A percentile compares a stretch with the other conserved stretches of the same genome.
Conservation (phyloP, 441 rosid genomes). For the Bruguiera hainesii region DNA sequence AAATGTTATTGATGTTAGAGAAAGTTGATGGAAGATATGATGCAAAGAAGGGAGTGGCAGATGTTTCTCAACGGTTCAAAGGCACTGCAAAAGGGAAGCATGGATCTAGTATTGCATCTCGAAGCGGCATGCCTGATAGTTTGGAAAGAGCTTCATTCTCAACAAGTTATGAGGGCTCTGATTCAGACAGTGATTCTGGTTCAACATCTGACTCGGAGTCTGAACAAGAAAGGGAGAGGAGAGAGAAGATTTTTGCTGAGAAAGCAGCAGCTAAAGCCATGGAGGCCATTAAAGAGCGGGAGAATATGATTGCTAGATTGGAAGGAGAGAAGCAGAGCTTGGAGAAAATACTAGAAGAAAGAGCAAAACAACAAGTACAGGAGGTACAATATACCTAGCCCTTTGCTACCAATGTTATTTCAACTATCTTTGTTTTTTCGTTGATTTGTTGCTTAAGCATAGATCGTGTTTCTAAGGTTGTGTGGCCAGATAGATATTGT, state of each 20-base stretch:
- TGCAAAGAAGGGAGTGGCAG: slow-evolving; percentile 31
- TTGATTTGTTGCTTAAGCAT: not conserved
- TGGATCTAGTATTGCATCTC: slow-evolving; percentile 29
- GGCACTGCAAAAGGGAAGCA: slow-evolving; percentile 36
- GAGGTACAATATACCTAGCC: slow-evolving; percentile 49
- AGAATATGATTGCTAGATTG: slow-evolving; percentile 81
- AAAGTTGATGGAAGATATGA: slow-evolving; percentile 29
- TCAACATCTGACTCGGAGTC: slow-evolving; percentile 78
- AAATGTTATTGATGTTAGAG: slow-evolving; percentile 23
- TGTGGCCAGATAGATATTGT: too few relatives aligned
- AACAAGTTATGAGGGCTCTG: slow-evolving; percentile 44
- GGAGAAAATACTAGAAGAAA: slow-evolving; percentile 94
- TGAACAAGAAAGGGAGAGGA: slow-evolving; percentile 76
- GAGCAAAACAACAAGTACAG: slow-evolving; percentile 86
- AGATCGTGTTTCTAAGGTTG: not conserved
- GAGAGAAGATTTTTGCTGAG: slow-evolving; percentile 75
- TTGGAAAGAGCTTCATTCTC: slow-evolving; percentile 35
- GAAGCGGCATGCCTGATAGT: slow-evolving; percentile 39
- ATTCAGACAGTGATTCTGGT: slow-evolving; percentile 59
- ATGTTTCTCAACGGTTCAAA: slow-evolving; percentile 36
- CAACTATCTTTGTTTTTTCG: not conserved
- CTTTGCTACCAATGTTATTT: not conserved
- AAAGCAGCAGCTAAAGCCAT: slow-evolving; percentile 76
- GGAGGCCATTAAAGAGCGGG: slow-evolving; percentile 75
- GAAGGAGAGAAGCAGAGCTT: slow-evolving; percentile 96